Conservation (phyloP, 2,329 filamentous ascomycete species). For the Microdochium paspali region DNA sequence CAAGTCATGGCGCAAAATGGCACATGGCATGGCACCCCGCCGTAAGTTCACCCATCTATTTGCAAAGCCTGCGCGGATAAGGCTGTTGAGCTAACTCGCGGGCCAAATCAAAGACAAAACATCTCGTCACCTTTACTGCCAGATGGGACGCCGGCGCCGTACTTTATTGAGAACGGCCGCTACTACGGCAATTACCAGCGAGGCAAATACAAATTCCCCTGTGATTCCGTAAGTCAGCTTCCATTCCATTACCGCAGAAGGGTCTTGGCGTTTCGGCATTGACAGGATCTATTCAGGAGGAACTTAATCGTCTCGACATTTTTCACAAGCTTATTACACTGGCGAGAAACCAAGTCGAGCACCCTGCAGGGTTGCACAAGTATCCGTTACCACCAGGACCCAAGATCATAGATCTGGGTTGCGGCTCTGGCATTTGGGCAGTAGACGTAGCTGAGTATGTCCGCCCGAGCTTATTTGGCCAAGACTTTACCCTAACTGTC, state of each 20-base stretch:
- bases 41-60: slow-evolving; percentile 6
- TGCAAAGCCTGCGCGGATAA: slow-evolving; percentile 4
- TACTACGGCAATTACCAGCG: slow-evolving; percentile 58
- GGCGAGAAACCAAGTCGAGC: slow-evolving; percentile 37
- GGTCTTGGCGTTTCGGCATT: slow-evolving; percentile 4
- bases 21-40: slow-evolving; percentile 8
- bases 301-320: slow-evolving; percentile 72
- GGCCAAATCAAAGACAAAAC: not conserved
- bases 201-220: slow-evolving; percentile 67
- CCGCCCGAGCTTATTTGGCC: not conserved
- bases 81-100: not conserved
- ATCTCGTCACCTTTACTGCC: not conserved
- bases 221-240: slow-evolving; percentile 55
- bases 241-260: slow-evolving; percentile 3
- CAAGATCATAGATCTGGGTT: slow-evolving; percentile 60
- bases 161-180: slow-evolving; percentile 56
- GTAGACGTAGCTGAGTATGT: slow-evolving; percentile 74
- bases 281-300: slow-evolving; percentile 36
- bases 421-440: slow-evolving; percentile 86
- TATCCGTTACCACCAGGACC: slow-evolving; percentile 26
- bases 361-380: slow-evolving; percentile 13
- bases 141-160: slow-evolving; percentile 11
- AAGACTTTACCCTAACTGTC: slow-evolving; percentile 2
- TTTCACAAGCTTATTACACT: slow-evolving; percentile 70
- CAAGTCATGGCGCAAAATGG: slow-evolving; percentile 11